phyloP scores from a whole-genome alignment of 1,139 yeast genomes.

The Pneumocystis wakefieldiae region DNA sequence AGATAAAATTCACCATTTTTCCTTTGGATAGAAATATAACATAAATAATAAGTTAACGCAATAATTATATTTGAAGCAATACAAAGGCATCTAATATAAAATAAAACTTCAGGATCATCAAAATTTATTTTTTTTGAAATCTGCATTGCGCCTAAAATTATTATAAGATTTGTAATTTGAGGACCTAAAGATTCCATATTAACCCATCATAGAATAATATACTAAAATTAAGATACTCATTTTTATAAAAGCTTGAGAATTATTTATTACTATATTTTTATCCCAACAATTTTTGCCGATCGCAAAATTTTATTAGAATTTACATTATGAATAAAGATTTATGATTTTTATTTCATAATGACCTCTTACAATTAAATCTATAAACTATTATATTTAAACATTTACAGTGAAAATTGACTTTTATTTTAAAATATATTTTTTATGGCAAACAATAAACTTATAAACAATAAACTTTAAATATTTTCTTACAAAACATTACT shows the following conservation, averaged over 20 bases:
- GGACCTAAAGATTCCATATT: background rate
- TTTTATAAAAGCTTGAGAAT: background rate
- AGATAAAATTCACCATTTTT: constrained; percentile 41
- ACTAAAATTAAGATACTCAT: background rate
- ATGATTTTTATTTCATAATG: too few species aligned
- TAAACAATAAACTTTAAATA: too few species aligned
- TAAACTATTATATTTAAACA: too few species aligned
- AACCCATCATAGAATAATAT: background rate
- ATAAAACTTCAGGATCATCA: constrained; percentile 63
- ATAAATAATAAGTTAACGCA: constrained; percentile 48
- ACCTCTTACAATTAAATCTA: too few species aligned
- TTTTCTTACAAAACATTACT: too few species aligned
- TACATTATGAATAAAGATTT: too few species aligned
- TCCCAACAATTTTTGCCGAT: too few species aligned
- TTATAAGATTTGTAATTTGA: constrained; percentile 39
- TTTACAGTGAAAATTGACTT: too few species aligned
- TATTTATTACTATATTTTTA: too few species aligned
- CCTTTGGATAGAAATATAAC: constrained; percentile 44
- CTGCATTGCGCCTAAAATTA: constrained; percentile 97
- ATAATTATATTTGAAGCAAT: constrained; percentile 51
- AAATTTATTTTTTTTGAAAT: constrained; percentile 78
- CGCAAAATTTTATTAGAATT: too few species aligned
- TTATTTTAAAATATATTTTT: too few species aligned
- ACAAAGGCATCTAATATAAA: constrained; percentile 67
- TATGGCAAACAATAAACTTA: too few species aligned